These are phyloP conservation scores for Claviceps sp. DNA, from an alignment of 2,329 filamentous ascomycete genomes.

Conservation along the genomic window DNA sequence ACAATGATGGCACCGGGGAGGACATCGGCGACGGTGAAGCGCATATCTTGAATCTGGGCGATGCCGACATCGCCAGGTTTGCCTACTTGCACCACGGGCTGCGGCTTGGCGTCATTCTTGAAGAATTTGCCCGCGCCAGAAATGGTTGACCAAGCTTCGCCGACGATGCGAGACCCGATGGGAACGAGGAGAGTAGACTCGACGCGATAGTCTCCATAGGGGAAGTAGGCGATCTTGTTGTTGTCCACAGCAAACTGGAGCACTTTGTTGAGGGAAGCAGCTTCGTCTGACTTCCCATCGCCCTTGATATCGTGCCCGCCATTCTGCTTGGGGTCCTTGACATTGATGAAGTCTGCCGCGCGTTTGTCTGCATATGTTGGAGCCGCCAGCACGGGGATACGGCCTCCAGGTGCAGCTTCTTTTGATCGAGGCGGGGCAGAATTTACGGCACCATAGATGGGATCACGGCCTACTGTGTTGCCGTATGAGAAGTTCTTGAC, in stretches of 20 bases:
- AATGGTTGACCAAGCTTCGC: constrained; percentile 40
- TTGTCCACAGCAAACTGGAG: constrained; percentile 22
- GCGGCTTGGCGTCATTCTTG: constrained; percentile 32
- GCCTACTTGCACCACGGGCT: constrained; percentile 37
- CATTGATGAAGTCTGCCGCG: constrained; percentile 16
- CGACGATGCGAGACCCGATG: constrained; percentile 35
- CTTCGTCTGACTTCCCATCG: constrained; percentile 25
- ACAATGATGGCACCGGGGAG: constrained; percentile 27
- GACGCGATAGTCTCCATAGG: constrained; percentile 16
- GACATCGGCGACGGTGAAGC: constrained; percentile 34
- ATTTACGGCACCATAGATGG: constrained; percentile 23
- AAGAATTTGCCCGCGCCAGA: constrained; percentile 29
- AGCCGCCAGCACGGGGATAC: constrained; percentile 22
- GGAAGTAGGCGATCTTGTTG: constrained; percentile 17
- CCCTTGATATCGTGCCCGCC: constrained; percentile 19
- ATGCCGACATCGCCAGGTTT: constrained; percentile 33
- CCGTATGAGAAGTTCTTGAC: constrained; percentile 28
- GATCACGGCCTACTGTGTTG: constrained; percentile 27
- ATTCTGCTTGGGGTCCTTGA: constrained; percentile 25
- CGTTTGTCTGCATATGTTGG: constrained; percentile 25
- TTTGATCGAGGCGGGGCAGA: constrained; percentile 19
- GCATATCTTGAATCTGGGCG: constrained; percentile 38
- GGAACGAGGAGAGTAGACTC: constrained; percentile 15
- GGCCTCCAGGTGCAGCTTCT: constrained; percentile 23
- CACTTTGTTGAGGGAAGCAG: constrained; percentile 23